These are phyloP conservation scores for Dothideomycetidae sp. DNA, from an alignment of 2,329 filamentous ascomycete species.

Conservation along the genomic window DNA sequence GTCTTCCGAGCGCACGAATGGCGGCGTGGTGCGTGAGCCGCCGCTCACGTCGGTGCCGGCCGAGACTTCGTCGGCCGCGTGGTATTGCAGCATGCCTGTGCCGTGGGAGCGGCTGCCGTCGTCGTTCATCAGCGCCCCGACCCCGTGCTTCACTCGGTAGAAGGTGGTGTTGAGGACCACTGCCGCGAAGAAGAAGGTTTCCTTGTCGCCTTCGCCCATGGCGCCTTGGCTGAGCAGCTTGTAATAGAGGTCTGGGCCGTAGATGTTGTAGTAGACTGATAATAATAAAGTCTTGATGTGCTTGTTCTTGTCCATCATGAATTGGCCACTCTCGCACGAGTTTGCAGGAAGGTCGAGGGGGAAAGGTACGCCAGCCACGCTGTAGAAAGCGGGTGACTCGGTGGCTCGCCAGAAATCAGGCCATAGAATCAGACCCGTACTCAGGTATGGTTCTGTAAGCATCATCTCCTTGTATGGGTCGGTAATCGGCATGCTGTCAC, in stretches of 20 bases:
- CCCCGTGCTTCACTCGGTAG: constrained; percentile 25
- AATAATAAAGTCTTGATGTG: constrained; percentile 32
- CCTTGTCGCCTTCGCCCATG: constrained; percentile 37
- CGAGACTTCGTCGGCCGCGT: constrained; percentile 10
- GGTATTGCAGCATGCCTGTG: constrained; percentile 14
- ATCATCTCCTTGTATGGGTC: constrained; percentile 29
- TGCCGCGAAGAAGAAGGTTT: constrained; percentile 35
- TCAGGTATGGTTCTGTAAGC: constrained; percentile 26
- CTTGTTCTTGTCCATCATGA: constrained; percentile 31
- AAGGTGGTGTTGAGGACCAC: constrained; percentile 26
- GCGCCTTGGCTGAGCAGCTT: constrained; percentile 33
- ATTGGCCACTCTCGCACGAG: constrained; percentile 32
- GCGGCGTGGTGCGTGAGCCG: constrained; percentile 7
- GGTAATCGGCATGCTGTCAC: constrained; percentile 32
- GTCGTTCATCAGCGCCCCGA: constrained; percentile 12
- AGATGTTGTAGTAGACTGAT: constrained; percentile 36
- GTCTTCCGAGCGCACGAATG: background rate
- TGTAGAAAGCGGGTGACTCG: constrained; percentile 26
- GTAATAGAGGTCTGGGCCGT: constrained; percentile 33
- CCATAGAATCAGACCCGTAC: constrained; percentile 31
- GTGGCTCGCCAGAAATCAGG: constrained; percentile 34
- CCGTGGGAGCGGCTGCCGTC: constrained; percentile 11
- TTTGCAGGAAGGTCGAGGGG: constrained; percentile 23
- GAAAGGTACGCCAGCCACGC: constrained; percentile 23
- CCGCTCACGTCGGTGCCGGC: constrained; percentile 1